Base-by-base conservation (phyloP, 176 grass and related monocot genomes). In the Neostapfia colusana region DNA sequence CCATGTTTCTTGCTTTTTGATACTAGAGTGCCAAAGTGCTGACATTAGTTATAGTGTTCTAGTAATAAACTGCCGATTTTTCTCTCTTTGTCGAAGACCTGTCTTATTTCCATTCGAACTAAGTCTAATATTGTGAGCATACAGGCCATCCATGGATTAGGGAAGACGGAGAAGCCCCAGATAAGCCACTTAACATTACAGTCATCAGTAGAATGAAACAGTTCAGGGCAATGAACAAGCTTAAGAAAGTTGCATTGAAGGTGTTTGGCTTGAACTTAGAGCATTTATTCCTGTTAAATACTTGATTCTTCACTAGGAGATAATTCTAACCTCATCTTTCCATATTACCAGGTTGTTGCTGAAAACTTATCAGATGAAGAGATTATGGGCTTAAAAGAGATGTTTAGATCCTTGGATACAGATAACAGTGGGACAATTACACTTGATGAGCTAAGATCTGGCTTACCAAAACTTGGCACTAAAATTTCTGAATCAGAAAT, bases 361-460 rank as follows among this genome's bases (percentile, higher is more conserved):
- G 81, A 91, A 66, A 91, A 76, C 41, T 73, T 91, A 21, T 87
- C 89, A 26, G 89, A 91, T 48, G 89, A 91, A 77, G 89, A 91
- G 66, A 91, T 87, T 10, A 60, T 78, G 71, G 76, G 89, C 23
- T 81, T 91, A 56, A 91, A 91, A 81, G 84, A 84, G 58, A 73
- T 91, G 76, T 91, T 91, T 60, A 87, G 81, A 68, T 81, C 81
- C 24, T 76, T 91, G 39, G 89, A 91, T 54, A 81, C 89, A 20
- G 89, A 91, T 27, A 91, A 91, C 79, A 91, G 89, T 55, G 89
- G 89, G 67, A 81, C 70, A n/a, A 87, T 91, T 35, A 87, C 89
- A 42, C 62, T 84, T 24, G 84, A 91, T 40, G 89, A 91, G 67
- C 46, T 91, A 67, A 91, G 77, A 84, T 66, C 76, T 74, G 89